phyloP scores from a whole-genome alignment of 495 filamentous ascomycete species.

The Friedmanniomyces simplex region DNA sequence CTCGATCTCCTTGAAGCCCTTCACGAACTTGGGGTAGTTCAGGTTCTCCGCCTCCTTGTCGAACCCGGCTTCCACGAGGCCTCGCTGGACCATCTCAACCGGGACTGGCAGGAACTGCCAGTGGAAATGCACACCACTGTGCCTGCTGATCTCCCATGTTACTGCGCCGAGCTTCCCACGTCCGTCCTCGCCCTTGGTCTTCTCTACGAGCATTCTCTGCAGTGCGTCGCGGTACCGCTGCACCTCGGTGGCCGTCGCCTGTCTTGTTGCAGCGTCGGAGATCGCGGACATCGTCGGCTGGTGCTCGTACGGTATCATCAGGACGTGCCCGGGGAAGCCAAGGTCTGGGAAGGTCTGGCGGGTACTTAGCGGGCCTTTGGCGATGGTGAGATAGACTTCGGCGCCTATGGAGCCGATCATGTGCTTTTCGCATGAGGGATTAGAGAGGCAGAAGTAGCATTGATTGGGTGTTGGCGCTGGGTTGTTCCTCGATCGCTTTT shows the following conservation, averaged over 20 bases:
- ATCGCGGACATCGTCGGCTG: conserved; percentile 55
- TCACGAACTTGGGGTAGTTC: conserved; percentile 46
- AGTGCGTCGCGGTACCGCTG: conserved; percentile 59
- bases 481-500: conserved; percentile 43
- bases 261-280: conserved; percentile 43
- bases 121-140: conserved; percentile 69
- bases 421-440: conserved; percentile 69
- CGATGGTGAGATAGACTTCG: conserved; percentile 76
- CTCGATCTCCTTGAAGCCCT: conserved; percentile 22
- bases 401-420: conserved; percentile 80
- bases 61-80: conserved; percentile 73
- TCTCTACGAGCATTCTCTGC: conserved; percentile 53
- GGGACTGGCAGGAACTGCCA: conserved; percentile 90
- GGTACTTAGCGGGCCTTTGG: conserved; percentile 78
- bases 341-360: conserved; percentile 55
- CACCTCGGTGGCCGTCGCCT: conserved; percentile 65
- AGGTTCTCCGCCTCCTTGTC: conserved; percentile 71
- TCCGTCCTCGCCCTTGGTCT: conserved; percentile 26
- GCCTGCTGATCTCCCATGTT: conserved; percentile 80
- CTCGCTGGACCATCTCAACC: conserved; percentile 48
- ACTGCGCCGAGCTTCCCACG: conserved; percentile 54
- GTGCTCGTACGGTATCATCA: conserved; percentile 83
- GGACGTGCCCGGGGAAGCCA: conserved; percentile 71
- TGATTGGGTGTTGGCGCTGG: conserved; percentile 60
- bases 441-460: conserved; percentile 93